Percentiles rank a stretch among this genome's conserved stretches.
phyloP scores from a whole-genome alignment of 495 filamentous ascomycete species.

The Cercophora newfieldiana region DNA sequence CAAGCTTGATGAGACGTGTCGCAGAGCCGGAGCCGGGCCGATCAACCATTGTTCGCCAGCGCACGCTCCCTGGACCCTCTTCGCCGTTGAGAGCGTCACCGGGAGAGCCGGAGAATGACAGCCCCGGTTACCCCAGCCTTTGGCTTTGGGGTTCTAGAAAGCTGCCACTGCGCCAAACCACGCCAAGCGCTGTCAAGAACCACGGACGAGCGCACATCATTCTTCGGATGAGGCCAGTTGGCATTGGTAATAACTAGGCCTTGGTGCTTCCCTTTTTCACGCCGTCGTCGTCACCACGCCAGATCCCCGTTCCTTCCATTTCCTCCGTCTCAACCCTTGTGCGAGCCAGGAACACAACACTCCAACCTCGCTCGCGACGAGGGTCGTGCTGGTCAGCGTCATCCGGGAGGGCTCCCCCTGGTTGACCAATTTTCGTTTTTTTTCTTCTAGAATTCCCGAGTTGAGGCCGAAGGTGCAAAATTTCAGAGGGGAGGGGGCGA shows the following conservation, averaged over 20 bases:
- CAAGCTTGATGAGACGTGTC: constrained; percentile 21
- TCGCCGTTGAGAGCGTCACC: neutral
- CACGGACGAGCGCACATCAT: neutral
- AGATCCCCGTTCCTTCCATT: neutral
- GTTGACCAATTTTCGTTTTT: neutral
- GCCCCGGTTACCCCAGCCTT: neutral
- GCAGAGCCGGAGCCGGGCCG: constrained; percentile 17
- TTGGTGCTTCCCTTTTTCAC: too few species aligned
- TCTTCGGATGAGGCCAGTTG: neutral
- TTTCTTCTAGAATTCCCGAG: neutral
- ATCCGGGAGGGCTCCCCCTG: neutral
- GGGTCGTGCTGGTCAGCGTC: neutral
- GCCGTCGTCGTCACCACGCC: too few species aligned
- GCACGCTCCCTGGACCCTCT: neutral
- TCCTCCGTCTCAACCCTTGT: neutral
- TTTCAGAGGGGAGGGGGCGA: constrained; percentile 2
- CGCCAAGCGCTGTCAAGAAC: neutral
- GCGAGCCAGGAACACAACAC: neutral
- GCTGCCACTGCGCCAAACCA: neutral
- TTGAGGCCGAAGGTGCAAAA: constrained; percentile 5
- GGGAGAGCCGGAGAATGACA: neutral
- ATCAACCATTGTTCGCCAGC: neutral
- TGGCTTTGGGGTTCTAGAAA: constrained; percentile 2
- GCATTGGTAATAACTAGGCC: too few species aligned
- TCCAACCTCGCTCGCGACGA: neutral